Evolutionary conservation across 2,329 filamentous ascomycete genomes (phyloP).

Genomic region (Venturiaceae sp.): DNA sequence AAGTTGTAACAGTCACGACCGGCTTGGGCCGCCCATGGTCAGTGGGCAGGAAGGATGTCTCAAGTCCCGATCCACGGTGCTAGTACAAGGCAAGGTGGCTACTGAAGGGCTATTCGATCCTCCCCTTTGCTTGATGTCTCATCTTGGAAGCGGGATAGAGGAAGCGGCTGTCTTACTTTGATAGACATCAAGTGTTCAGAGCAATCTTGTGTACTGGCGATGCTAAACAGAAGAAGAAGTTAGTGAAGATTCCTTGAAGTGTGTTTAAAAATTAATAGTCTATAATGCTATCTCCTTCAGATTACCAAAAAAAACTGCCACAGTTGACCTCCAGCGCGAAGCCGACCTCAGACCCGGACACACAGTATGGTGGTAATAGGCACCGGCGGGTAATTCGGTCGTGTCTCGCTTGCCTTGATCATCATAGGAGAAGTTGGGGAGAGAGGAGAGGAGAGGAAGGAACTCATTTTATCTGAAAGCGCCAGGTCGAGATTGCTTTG

Average conservation of each 20-base stretch:
- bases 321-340: not conserved
- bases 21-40: no score
- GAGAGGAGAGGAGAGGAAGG: no score
- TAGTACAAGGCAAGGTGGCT: no score
- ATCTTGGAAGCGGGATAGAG: not conserved
- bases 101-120: no score
- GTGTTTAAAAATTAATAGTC: not conserved
- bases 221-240: not conserved
- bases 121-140: not conserved
- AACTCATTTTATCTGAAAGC: not conserved
- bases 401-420: not conserved
- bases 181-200: no score
- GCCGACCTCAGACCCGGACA: conserved; percentile 1
- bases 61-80: no score
- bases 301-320: not conserved
- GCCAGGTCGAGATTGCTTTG: not conserved
- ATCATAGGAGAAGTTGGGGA: not conserved
- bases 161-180: not conserved
- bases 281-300: not conserved
- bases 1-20: no score
- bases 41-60: no score
- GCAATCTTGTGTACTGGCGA: no score
- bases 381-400: not conserved
- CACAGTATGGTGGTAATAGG: no score
- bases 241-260: not conserved